Conservation (phyloP, 2,329 filamentous ascomycete species). For the Claviceps paspali region DNA sequence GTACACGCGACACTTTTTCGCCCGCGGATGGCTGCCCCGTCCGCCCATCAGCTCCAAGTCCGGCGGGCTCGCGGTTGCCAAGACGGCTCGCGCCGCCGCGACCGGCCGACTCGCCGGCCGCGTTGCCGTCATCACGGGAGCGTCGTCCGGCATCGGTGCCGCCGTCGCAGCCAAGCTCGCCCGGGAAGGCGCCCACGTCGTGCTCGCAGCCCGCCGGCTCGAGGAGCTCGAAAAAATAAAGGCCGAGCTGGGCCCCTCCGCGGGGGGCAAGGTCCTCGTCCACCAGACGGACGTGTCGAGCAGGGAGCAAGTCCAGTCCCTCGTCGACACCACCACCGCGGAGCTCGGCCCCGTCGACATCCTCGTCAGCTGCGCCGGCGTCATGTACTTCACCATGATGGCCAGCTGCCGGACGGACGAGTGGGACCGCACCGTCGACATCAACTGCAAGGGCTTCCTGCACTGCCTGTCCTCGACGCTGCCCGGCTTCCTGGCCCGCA, state of each 20-base stretch:
- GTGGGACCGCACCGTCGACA: slow-evolving; percentile 70
- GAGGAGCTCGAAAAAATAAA: slow-evolving; percentile 56
- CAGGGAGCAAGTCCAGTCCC: slow-evolving; percentile 46
- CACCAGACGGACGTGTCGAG: slow-evolving; percentile 61
- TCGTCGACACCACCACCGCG: slow-evolving; percentile 42
- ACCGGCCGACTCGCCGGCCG: slow-evolving; percentile 49
- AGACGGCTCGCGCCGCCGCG: slow-evolving; percentile 40
- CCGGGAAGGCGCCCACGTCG: slow-evolving; percentile 55
- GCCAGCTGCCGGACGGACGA: slow-evolving; percentile 56
- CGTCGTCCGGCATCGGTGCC: slow-evolving; percentile 65
- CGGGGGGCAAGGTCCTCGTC: slow-evolving; percentile 50
- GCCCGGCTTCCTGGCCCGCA: slow-evolving; percentile 55
- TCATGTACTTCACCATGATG: slow-evolving; percentile 89
- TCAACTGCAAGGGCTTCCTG: slow-evolving; percentile 73
- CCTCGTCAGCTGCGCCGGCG: slow-evolving; percentile 64
- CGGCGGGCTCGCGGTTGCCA: slow-evolving; percentile 12
- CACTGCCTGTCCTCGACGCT: slow-evolving; percentile 56
- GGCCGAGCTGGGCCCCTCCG: slow-evolving; percentile 36
- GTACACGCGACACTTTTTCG: slow-evolving; percentile 68
- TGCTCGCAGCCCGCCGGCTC: slow-evolving; percentile 54
- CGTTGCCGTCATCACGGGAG: slow-evolving; percentile 64
- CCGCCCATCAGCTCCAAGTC: slow-evolving; percentile 36
- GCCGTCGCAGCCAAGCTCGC: slow-evolving; percentile 56
- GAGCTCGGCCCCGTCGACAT: slow-evolving; percentile 62
- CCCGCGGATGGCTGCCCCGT: slow-evolving; percentile 57